phyloP scores from a whole-genome alignment of 1,284 basidiomycete genomes.

The Ceratobasidium theobromae region DNA sequence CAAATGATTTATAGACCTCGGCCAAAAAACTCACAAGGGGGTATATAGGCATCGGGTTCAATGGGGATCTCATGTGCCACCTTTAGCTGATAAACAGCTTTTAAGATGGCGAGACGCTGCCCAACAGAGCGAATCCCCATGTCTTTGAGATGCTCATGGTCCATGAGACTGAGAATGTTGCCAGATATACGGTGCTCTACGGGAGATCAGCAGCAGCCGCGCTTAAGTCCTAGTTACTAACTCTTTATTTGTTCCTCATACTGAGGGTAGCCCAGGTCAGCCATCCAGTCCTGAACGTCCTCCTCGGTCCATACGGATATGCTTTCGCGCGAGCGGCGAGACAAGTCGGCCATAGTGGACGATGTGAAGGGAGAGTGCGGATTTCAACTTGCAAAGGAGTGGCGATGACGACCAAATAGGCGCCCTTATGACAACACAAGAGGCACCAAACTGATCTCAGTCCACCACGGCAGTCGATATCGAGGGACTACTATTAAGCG shows the following conservation, averaged over 20 bases:
- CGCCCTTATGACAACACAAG: conserved; percentile 18
- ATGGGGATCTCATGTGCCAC: conserved; percentile 79
- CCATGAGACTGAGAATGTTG: conserved; percentile 80
- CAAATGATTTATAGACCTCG: conserved; percentile 17
- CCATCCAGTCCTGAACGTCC: conserved; percentile 75
- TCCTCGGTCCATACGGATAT: conserved; percentile 79
- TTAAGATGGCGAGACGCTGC: conserved; percentile 84
- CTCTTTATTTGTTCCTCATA: conserved; percentile 61
- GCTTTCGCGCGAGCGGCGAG: conserved; percentile 13
- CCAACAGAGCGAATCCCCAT: conserved; percentile 84
- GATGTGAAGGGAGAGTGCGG: conserved; percentile 5
- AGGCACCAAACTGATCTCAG: conserved; percentile 1
- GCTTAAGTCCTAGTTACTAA: conserved; percentile 43
- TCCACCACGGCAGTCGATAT: not conserved
- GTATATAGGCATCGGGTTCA: conserved; percentile 83
- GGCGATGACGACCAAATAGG: conserved; percentile 20
- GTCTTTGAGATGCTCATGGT: conserved; percentile 78
- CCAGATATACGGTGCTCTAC: conserved; percentile 89
- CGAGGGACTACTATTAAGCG: too few relatives aligned
- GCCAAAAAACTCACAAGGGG: conserved; percentile 68
- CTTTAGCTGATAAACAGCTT: conserved; percentile 86
- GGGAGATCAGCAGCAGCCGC: conserved; percentile 25
- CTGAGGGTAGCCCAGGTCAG: conserved; percentile 72
- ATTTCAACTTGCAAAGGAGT: not conserved
- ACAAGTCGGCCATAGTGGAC: conserved; percentile 10